Evolutionary conservation across 2,329 filamentous ascomycete genomes (phyloP), one percentile per base, ranked within the genome.

Genomic region (Aspergillus neotritici): DNA sequence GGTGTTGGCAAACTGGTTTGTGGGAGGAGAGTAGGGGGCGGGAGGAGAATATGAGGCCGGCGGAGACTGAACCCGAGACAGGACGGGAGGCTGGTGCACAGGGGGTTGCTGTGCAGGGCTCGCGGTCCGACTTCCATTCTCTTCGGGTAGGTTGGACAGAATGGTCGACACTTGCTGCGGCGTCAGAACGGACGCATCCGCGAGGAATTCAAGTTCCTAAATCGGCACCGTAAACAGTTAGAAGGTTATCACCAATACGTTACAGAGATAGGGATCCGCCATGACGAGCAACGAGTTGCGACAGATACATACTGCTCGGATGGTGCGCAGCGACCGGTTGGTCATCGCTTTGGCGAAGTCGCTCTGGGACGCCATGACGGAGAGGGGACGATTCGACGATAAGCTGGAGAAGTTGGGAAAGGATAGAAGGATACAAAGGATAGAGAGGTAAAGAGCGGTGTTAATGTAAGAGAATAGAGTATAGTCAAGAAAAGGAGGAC

Each of bases 161-260:
- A 96, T 87, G 40, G 76, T 77, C 59, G 87, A 83, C 63, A 90
- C 88, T 61, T 84, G 81, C 43, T 81, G 71, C 47, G 86, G 82
- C 50, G 78, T 81, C 64, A 97, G 87, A 60, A 90, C 76, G 53
- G 83, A 83, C 60, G 85, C 81, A 65, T 95, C 90, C 54, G 87
- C 79, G 48, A 97, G 86, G 55, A 83, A 86, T 68, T 95, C 89
- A 48, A 96, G 85, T 72, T 96, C 90, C 90, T 95, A 54, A 37
- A 36, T 38, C 41, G 33, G 41, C 44, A 32, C 34, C 25, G 32
- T n/a, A 25, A 17, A 25, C 31, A 36, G 15, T n/a, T 25, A 14
- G n/a, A 21, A 8, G 21, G 6, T 8, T 8, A 25, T 25, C 21
- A 25, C 21, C 21, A 25, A 25, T 6, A 5, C 9, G 9, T 25